Evolutionary conservation across 2,329 filamentous ascomycete species (phyloP), one percentile per base, ranked within the genome.

Genomic region (Pseudocercospora fijiensis): DNA sequence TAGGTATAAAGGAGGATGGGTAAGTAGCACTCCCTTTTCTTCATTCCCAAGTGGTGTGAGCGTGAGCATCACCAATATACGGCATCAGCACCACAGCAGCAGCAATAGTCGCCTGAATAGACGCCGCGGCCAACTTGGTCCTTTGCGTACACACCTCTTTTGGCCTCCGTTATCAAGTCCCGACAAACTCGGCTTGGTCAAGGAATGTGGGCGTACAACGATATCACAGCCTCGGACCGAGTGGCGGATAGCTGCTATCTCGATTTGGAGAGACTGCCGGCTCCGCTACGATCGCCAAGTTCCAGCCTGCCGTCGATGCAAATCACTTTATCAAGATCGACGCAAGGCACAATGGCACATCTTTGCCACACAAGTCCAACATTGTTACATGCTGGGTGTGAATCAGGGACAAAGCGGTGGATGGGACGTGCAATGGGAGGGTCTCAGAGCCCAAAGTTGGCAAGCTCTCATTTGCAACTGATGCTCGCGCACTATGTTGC

Each of bases 1-100:
- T 90, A 66, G 89, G 88, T 65, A 90, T 93, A 62, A 96, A 96
- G 79, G 91, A 96, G 86, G 91, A 96, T 76, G 91, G 91, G 91
- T 96, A 88, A 93, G 91, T 77, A 63, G 51, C 58, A 6, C 51
- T 37, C 26, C 58, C 18, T 20, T 58, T 61, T 60, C 57, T 57
- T 27, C 18, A 20, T 49, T 33, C 18, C 24, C 57, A 20, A 56
- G 55, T 56, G 60, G 57, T 56, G 57, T 62, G 62, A 63, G 67
- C 63, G 45, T 61, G 60, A 61, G 49, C 24, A 58, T 49, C 13
- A 58, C 43, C 49, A 58, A 22, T 20, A 58, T 26, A 58, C 41
- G 8, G 22, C 24, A 49, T n/a, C 24, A 28, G 57, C 37, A 11
- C 18, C 53, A 55, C 26, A n/a, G 9, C 60, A 61, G 33, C 45